phyloP scores from a whole-genome alignment of 371 early-diverging fungal species.

The Homolaphlyctis polyrhiza region DNA sequence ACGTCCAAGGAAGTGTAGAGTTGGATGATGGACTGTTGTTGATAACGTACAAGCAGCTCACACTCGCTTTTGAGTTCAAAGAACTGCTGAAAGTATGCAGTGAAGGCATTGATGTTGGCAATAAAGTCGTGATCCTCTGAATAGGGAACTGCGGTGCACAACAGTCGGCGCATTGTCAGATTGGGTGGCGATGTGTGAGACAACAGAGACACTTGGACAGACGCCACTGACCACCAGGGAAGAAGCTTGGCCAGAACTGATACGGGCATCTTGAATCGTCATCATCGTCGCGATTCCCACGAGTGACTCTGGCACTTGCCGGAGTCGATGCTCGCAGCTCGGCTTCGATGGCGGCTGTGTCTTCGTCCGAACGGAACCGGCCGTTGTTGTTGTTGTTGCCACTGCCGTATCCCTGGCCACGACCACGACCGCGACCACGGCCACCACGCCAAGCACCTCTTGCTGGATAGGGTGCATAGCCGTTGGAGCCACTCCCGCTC shows the following conservation, averaged over 20 bases:
- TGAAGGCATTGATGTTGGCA: neutral
- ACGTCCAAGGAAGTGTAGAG: neutral
- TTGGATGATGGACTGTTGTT: neutral
- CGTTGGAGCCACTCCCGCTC: neutral
- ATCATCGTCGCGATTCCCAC: neutral
- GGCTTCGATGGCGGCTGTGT: neutral
- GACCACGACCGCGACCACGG: neutral
- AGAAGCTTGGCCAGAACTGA: conserved; percentile 1
- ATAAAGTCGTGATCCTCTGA: neutral
- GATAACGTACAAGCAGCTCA: neutral
- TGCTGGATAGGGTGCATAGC: no score
- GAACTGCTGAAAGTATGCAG: conserved; percentile 6
- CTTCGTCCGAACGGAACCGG: neutral
- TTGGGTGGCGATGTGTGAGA: no score
- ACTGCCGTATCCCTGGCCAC: neutral
- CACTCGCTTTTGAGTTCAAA: neutral
- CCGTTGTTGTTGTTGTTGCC: neutral
- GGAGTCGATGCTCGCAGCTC: no score
- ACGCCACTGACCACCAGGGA: no score
- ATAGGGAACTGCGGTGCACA: conserved; percentile 6
- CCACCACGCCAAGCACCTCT: conserved; percentile 1
- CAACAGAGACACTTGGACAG: no score
- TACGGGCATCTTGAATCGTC: neutral
- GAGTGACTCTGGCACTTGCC: no score
- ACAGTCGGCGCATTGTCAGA: no score